These are phyloP conservation scores for Prunus salicina DNA, from an alignment of 306 rosid genomes.

Conservation along the genomic window DNA sequence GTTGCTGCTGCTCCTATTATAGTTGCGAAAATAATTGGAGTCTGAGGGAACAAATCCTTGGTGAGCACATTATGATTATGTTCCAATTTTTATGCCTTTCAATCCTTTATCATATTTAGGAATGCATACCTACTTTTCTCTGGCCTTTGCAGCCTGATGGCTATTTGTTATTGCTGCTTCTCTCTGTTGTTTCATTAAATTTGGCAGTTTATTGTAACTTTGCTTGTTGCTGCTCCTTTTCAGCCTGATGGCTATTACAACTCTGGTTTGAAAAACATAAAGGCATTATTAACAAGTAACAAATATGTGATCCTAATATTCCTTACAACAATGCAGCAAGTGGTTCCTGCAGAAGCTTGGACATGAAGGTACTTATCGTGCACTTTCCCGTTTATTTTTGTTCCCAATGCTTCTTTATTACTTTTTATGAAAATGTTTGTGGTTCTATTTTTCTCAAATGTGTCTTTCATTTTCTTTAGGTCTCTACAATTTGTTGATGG, in stretches of 20 bases:
- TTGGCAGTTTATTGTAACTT: not conserved
- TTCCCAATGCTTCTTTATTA: not conserved
- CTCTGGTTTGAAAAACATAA: too few species aligned
- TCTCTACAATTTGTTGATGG: constrained; percentile 86
- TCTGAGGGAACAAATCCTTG: not conserved
- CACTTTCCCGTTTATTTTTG: constrained; percentile 11
- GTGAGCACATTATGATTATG: not conserved
- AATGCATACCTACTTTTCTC: not conserved
- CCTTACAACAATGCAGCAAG: constrained; percentile 60
- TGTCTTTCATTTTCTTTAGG: constrained; percentile 45
- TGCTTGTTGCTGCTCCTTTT: not conserved
- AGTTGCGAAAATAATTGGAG: not conserved
- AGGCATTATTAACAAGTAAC: not conserved
- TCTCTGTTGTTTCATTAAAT: not conserved
- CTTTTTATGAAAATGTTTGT: constrained; percentile 1
- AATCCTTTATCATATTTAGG: not conserved
- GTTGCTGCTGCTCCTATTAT: not conserved
- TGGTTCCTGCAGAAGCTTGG: constrained; percentile 99
- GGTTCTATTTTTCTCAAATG: constrained; percentile 20
- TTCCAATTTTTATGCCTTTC: not conserved
- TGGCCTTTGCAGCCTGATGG: not conserved
- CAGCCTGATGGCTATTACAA: not conserved
- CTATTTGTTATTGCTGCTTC: not conserved
- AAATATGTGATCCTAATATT: not conserved
- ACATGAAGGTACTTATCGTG: constrained; percentile 55